These are phyloP conservation scores for Plantago rigida DNA, from an alignment of 305 asterid species.

Conservation along the genomic window DNA sequence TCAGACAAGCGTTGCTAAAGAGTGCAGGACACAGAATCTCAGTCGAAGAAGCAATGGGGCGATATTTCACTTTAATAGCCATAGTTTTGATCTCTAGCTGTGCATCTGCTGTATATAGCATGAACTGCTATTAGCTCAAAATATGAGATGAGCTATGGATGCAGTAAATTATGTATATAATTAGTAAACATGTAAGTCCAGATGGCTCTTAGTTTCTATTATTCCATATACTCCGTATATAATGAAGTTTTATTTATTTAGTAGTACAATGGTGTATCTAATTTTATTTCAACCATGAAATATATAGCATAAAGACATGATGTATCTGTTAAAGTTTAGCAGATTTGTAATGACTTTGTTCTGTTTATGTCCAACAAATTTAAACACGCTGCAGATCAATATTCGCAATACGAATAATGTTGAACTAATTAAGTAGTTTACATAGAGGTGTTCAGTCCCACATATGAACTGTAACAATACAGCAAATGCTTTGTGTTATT, in stretches of 20 bases:
- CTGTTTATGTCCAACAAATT: neutral
- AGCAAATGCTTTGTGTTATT: neutral
- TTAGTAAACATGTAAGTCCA: neutral
- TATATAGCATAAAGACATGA: too few relatives aligned
- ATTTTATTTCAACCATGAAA: neutral
- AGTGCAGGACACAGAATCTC: slow-evolving; percentile 55
- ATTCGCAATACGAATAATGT: too few relatives aligned
- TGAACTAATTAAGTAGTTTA: too few relatives aligned
- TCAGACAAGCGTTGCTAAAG: slow-evolving; percentile 57
- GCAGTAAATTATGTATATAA: neutral
- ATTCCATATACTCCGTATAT: neutral
- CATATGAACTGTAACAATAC: neutral
- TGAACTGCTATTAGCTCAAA: neutral
- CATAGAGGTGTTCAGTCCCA: neutral
- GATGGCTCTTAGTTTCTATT: neutral
- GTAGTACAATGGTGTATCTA: too few relatives aligned
- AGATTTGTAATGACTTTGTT: neutral
- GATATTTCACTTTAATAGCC: slow-evolving; percentile 78
- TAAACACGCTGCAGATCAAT: neutral
- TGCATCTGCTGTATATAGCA: neutral
- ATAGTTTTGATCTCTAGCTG: slow-evolving; percentile 66
- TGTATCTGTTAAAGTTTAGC: neutral
- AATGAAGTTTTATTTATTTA: neutral
- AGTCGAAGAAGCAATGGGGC: slow-evolving; percentile 36
- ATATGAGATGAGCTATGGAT: neutral